phyloP scores from a whole-genome alignment of 176 grass and related monocot species.

The Musa beccarii region DNA sequence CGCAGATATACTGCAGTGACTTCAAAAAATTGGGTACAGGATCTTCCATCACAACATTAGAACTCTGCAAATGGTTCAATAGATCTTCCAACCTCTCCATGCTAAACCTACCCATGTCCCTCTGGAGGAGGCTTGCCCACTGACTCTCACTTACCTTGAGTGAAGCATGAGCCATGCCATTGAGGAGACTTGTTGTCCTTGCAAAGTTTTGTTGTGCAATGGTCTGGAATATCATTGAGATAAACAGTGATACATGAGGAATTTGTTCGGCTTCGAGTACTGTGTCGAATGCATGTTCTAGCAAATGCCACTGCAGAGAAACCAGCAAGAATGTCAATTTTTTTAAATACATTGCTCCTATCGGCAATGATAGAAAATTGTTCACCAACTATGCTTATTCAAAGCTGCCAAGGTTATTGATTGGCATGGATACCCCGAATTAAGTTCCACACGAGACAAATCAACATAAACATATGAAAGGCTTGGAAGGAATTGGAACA shows the following conservation, averaged over 20 bases:
- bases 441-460: neutral
- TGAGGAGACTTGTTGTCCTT: constrained; percentile 29
- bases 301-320: constrained; percentile 30
- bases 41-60: constrained; percentile 37
- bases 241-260: constrained; percentile 30
- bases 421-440: too few species aligned
- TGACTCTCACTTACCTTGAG: constrained; percentile 28
- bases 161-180: constrained; percentile 39
- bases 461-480: neutral
- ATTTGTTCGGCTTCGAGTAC: constrained; percentile 34
- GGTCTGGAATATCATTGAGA: constrained; percentile 33
- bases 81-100: constrained; percentile 18
- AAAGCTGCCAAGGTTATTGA: too few species aligned
- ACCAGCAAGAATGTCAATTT: constrained; percentile 12
- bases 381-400: too few species aligned
- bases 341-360: neutral
- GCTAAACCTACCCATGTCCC: constrained; percentile 18
- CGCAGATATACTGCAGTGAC: constrained; percentile 20
- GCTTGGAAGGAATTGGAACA: neutral
- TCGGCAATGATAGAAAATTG: neutral
- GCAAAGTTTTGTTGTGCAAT: constrained; percentile 25
- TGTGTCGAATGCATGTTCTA: constrained; percentile 46
- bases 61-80: constrained; percentile 27
- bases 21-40: constrained; percentile 34
- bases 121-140: constrained; percentile 25